A percentile compares a stretch with the other conserved stretches of the same genome.
Evolutionary conservation across 805 yeast species (phyloP).

Genomic region (Monosporozyma aerobia): DNA sequence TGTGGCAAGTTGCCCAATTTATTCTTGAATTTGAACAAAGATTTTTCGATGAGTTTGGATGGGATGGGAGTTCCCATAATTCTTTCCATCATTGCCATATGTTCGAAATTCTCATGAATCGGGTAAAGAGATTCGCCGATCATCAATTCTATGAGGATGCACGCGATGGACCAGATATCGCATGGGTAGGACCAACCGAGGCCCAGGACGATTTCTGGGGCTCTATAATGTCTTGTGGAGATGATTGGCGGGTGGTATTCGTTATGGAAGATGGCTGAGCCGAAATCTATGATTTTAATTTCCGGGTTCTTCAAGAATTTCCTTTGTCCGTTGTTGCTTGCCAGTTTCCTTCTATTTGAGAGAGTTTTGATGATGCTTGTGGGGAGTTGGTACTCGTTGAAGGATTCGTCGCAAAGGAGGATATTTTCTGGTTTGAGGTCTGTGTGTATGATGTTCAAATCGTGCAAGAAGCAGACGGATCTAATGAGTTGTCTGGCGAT

Average conservation of each 20-base stretch:
- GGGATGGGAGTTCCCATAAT: conserved; percentile 50
- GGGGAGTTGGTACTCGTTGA: conserved; percentile 19
- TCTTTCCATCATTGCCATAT: conserved; percentile 88
- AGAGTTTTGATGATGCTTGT: conserved; percentile 12
- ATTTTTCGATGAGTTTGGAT: conserved; percentile 26
- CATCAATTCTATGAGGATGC: conserved; percentile 80
- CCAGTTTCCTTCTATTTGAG: conserved; percentile 24
- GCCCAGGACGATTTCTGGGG: conserved; percentile 92
- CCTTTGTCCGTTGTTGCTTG: conserved; percentile 27
- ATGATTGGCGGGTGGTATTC: conserved; percentile 90
- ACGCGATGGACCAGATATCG: conserved; percentile 95
- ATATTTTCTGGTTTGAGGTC: conserved; percentile 96
- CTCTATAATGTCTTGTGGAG: conserved; percentile 92
- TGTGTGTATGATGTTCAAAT: conserved; percentile 83
- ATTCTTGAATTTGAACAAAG: conserved; percentile 26
- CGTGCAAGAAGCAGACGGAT: conserved; percentile 84
- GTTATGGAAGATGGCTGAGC: conserved; percentile 90
- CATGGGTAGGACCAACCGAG: conserved; percentile 97
- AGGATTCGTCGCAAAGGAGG: conserved; percentile 36
- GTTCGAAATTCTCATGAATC: conserved; percentile 91
- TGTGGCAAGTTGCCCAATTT: conserved; percentile 27
- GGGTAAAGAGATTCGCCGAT: conserved; percentile 93
- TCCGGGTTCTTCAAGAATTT: conserved; percentile 56
- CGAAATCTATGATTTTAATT: conserved; percentile 89
- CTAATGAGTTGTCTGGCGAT: conserved; percentile 77